phyloP scores from a whole-genome alignment of 768 basidiomycete genomes.

The Tulasnella sp. region DNA sequence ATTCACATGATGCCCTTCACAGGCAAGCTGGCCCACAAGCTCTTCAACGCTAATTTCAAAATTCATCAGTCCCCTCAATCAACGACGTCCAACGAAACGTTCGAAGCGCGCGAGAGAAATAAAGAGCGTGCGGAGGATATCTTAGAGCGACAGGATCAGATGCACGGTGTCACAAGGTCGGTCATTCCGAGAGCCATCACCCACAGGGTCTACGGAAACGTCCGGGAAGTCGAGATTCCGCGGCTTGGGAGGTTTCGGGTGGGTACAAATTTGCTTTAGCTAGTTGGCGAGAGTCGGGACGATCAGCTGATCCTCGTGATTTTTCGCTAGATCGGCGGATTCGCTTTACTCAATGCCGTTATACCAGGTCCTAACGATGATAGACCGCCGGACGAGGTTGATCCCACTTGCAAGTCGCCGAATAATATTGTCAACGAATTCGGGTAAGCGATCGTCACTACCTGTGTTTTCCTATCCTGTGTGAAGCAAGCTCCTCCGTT shows the following conservation, averaged over 20 bases:
- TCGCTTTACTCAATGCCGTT: not conserved
- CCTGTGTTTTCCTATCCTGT: not conserved
- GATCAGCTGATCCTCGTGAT: not conserved
- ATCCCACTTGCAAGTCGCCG: slow-evolving; percentile 2
- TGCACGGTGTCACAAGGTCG: not conserved
- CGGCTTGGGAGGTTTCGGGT: slow-evolving; percentile 17
- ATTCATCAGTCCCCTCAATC: not conserved
- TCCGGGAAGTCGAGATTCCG: not conserved
- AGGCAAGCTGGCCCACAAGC: slow-evolving; percentile 10
- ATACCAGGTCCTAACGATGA: not conserved
- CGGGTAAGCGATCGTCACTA: not conserved
- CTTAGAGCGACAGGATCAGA: not conserved
- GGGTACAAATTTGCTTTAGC: not conserved
- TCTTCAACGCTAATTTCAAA: slow-evolving; percentile 19
- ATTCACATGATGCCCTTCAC: slow-evolving; percentile 27
- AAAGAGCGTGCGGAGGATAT: not conserved
- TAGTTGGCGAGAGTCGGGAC: not conserved
- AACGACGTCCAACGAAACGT: not conserved
- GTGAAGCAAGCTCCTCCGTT: not conserved
- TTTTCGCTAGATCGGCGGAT: slow-evolving; percentile 20
- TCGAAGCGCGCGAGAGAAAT: not conserved
- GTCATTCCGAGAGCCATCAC: not conserved
- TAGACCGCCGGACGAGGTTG: not conserved
- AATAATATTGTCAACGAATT: slow-evolving; percentile 23
- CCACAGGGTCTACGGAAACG: not conserved